A percentile compares a stretch with the other conserved stretches of the same genome.
Conservation (phyloP, 2,329 filamentous ascomycete species). For the Venturia asperata region DNA sequence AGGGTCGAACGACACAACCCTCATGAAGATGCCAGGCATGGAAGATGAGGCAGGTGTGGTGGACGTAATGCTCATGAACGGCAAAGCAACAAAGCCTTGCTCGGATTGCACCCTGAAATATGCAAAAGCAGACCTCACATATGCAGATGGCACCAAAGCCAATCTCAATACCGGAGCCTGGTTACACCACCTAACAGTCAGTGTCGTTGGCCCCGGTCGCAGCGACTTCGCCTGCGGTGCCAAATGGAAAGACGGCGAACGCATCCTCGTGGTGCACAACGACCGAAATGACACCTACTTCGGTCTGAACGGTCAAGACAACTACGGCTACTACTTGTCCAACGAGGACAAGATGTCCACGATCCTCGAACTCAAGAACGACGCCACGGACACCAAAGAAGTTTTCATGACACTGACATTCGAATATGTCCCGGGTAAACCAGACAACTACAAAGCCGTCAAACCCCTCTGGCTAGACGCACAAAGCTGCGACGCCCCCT, state of each 20-base stretch:
- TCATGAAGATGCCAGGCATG: constrained; percentile 18
- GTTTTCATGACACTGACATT: constrained; percentile 7
- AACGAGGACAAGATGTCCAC: constrained; percentile 18
- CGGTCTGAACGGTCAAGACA: constrained; percentile 10
- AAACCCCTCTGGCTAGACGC: constrained; percentile 18
- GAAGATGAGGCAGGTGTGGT: constrained; percentile 15
- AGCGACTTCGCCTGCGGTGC: constrained; percentile 14
- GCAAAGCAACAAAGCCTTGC: constrained; percentile 17
- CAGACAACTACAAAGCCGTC: constrained; percentile 14
- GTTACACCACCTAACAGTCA: constrained; percentile 13
- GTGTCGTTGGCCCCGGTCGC: constrained; percentile 16
- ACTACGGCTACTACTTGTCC: constrained; percentile 17
- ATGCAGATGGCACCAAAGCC: constrained; percentile 11
- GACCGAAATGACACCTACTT: constrained; percentile 19
- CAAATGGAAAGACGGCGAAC: constrained; percentile 10
- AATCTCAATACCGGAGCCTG: constrained; percentile 16
- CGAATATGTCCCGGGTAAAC: constrained; percentile 14
- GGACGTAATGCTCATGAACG: constrained; percentile 14
- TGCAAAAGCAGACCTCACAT: constrained; percentile 13
- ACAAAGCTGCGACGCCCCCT: constrained; percentile 13
- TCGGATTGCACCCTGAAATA: constrained; percentile 20
- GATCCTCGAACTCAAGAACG: constrained; percentile 16
- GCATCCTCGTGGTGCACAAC: constrained; percentile 19
- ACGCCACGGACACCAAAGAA: constrained; percentile 14
- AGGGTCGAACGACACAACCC: constrained; percentile 5